phyloP scores from a whole-genome alignment of 2,329 filamentous ascomycete species.

The Chaetomiaceae sp. region DNA sequence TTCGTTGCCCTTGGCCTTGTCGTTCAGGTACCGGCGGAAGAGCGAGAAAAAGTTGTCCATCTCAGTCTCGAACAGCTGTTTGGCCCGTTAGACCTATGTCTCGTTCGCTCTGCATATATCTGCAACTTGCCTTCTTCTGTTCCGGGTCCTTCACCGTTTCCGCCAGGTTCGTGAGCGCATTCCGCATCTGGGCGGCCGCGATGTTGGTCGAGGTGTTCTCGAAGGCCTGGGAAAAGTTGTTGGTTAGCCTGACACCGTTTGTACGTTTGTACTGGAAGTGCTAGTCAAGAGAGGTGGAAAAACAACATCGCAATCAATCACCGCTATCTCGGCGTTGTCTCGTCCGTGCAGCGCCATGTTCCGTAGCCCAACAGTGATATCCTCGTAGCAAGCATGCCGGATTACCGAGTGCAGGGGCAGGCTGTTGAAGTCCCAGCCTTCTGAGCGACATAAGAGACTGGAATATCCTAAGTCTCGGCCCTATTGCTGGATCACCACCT shows the following conservation, averaged over 20 bases:
- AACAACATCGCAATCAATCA: conserved; percentile 7
- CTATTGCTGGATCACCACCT: not conserved
- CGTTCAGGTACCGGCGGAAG: conserved; percentile 96
- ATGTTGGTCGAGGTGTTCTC: conserved; percentile 99
- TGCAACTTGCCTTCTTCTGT: conserved; percentile 68
- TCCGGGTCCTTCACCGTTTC: conserved; percentile 82
- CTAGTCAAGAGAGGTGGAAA: not conserved
- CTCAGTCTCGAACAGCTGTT: conserved; percentile 89
- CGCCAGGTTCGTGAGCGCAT: conserved; percentile 85
- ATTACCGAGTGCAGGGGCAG: not conserved
- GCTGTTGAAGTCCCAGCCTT: not conserved
- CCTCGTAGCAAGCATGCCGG: not conserved
- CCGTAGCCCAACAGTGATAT: not conserved
- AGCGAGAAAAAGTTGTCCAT: conserved; percentile 99
- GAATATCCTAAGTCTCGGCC: not conserved
- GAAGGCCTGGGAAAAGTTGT: conserved; percentile 66
- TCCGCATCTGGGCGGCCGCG: conserved; percentile 98
- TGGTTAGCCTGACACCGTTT: conserved; percentile 33
- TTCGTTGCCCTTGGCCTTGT: conserved; percentile 96
- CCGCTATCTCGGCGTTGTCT: not conserved
- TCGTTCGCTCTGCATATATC: not conserved
- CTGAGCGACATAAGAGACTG: not conserved
- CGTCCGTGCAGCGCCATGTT: not conserved
- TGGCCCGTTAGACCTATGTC: conserved; percentile 16
- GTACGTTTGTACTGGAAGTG: not conserved